Evolutionary conservation across 2,329 filamentous ascomycete genomes (phyloP), one percentile per base, ranked within the genome.

Genomic region (Lanzia echinophila): DNA sequence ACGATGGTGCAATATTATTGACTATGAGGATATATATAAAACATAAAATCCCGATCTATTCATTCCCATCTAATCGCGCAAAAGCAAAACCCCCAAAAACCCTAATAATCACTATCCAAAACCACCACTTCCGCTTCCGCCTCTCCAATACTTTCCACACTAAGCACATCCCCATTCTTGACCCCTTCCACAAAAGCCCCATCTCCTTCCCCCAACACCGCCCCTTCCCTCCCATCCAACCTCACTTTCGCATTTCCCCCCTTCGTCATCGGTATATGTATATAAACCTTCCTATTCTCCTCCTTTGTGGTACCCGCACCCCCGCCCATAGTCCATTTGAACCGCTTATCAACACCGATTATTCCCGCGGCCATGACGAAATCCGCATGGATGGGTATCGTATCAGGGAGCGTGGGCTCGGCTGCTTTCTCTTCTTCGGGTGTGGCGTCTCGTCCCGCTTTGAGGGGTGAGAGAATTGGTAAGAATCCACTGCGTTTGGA

Each of bases 371-470:
- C 83, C 88, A 95, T 94, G 56, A 86, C 83, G 48, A 95, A 79
- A 71, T 95, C 89, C 11, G 89, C 86, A 67, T 95, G 87, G 53
- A 95, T 85, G 7, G 88, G 87, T 59, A 95, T 95, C 0, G 85
- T 86, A n/a, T 74, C 78, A 1, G 77, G 72, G 19, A 87, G 72
- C 2, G 71, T 71, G 0, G 87, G 83, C 58, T 82, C 77, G 1
- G 81, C 84, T 6, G 75, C 79, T 58, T 77, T 77, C 65, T 92
- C 87, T 62, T 86, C 77, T 46, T 79, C 77, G 0, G 70, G 67
- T 0, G 78, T 81, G 4, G 85, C 85, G 5, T 82, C 77, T 2
- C 72, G 72, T 1, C 88, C 87, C 3, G 75, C 84, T 62, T 85
- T 84, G 7, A 90, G 76, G 6, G 84, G 86, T 57, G 88, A 90